A percentile compares a stretch with the other conserved stretches of the same genome.
These are phyloP conservation scores for Blastocystis sp. DNA, from an alignment of 352 stramenopile species.

Conservation along the genomic window DNA sequence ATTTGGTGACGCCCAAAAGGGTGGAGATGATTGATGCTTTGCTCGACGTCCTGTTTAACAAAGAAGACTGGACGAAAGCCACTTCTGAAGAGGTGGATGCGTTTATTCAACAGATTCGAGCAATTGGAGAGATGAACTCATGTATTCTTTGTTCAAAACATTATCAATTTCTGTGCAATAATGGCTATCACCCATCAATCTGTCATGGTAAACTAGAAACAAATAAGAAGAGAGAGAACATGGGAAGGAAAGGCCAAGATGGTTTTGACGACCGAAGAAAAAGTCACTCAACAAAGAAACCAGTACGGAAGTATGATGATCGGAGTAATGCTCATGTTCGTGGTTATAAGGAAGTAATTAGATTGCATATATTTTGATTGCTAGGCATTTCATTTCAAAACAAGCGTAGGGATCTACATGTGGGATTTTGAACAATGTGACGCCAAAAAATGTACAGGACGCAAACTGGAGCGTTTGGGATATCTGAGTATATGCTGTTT, in stretches of 20 bases:
- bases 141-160: background rate
- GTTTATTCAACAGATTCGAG: background rate
- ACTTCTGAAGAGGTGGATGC: background rate
- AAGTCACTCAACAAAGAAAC: background rate
- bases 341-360: conserved; percentile 22
- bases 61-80: conserved; percentile 16
- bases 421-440: conserved; percentile 91
- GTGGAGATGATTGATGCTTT: background rate
- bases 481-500: background rate
- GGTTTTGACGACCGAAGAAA: background rate
- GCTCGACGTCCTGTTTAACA: conserved; percentile 17
- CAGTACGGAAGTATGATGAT: conserved; percentile 10
- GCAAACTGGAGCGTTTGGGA: conserved; percentile 82
- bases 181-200: no score
- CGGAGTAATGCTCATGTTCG: background rate
- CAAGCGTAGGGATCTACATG: conserved; percentile 76
- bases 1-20: background rate
- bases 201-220: no score
- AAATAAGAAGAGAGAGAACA: background rate
- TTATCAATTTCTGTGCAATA: no score
- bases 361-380: background rate
- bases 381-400: conserved; percentile 24
- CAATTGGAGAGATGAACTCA: background rate
- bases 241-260: conserved; percentile 36
- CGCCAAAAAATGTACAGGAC: conserved; percentile 83